Evolutionary conservation across 2,329 filamentous ascomycete genomes (phyloP), one percentile per base, ranked within the genome.

Genomic region (Alternaria ventricosa): DNA sequence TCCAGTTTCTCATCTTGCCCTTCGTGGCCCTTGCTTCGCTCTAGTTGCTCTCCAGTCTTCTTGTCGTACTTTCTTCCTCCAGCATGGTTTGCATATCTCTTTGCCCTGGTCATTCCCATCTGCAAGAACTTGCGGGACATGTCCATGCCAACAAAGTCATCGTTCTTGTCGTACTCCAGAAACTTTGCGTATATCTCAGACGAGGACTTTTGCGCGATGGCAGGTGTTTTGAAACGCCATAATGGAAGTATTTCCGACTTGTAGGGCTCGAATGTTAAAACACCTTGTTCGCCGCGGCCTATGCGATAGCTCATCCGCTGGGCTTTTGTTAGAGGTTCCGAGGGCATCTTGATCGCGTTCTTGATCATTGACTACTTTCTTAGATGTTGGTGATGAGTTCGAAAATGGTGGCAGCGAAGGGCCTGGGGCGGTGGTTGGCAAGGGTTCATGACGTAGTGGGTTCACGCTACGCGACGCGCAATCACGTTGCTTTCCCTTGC

Each of bases 51-150:
- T 15, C 82, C 75, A 12, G 71, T 79, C 2, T 56, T 75, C 56
- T 73, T 78, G 66, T 79, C 81, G 72, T 88, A 88, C 70, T 89
- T 89, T 25, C 84, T 81, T 1, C 87, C 88, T 0, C 87, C 82
- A n/a, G 75, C 75, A 60, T 83, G 80, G 64, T 89, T 89, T 15
- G 86, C 87, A 77, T 89, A 89, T 62, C 87, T 76, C 68, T 85
- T 87, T 3, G 87, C 84, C 15, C 88, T 77, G 20, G 88, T 90
- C 86, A 89, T 89, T 2, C 88, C 83, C 88, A 90, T 90, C 74
- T 90, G 87, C 7, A 90, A 33, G 68, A 89, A 90, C 70, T 90
- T 90, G 25, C 87, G 80, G 18, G 83, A 78, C 87, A 90, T 90
- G 60, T 90, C 88, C 81, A 88, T 88, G 11, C 88, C 88, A 0